These are phyloP conservation scores for Asterophora lycoperdoides DNA, from an alignment of 768 basidiomycete genomes.

Conservation along the genomic window DNA sequence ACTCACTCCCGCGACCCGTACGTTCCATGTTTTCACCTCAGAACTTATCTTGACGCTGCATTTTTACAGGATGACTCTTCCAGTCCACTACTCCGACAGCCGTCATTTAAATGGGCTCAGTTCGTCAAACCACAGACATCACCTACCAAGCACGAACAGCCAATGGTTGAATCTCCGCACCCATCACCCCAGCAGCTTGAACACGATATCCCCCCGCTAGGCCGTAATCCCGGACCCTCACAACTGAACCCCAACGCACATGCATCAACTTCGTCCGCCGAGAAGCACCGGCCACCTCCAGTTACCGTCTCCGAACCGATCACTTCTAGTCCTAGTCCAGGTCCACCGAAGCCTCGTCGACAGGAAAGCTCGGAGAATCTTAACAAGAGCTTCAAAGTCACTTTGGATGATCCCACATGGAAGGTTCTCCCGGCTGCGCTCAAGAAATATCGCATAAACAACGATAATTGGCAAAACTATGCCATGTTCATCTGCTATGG, in stretches of 20 bases:
- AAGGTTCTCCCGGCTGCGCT: conserved; percentile 97
- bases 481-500: conserved; percentile 99
- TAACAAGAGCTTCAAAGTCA: conserved; percentile 91
- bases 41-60: conserved; percentile 9
- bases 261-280: conserved; percentile 17
- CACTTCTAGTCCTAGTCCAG: conserved; percentile 27
- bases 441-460: conserved; percentile 98
- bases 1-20: conserved; percentile 39
- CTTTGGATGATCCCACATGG: conserved; percentile 96
- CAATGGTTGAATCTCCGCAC: conserved; percentile 63
- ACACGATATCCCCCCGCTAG: conserved; percentile 53
- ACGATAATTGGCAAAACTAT: conserved; percentile 98
- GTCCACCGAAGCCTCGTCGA: conserved; percentile 40
- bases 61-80: conserved; percentile 26
- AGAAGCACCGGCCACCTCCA: conserved; percentile 30
- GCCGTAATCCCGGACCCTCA: conserved; percentile 30
- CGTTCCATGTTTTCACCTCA: conserved; percentile 3
- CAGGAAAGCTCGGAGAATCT: conserved; percentile 74
- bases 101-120: conserved; percentile 87
- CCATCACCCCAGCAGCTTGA: conserved; percentile 76
- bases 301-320: conserved; percentile 29
- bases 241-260: conserved; percentile 17
- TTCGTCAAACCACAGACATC: conserved; percentile 75
- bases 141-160: conserved; percentile 65
- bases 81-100: conserved; percentile 59